Base-by-base conservation (phyloP, 78 protist genomes). In the Dictyostelium brefeldianum region DNA sequence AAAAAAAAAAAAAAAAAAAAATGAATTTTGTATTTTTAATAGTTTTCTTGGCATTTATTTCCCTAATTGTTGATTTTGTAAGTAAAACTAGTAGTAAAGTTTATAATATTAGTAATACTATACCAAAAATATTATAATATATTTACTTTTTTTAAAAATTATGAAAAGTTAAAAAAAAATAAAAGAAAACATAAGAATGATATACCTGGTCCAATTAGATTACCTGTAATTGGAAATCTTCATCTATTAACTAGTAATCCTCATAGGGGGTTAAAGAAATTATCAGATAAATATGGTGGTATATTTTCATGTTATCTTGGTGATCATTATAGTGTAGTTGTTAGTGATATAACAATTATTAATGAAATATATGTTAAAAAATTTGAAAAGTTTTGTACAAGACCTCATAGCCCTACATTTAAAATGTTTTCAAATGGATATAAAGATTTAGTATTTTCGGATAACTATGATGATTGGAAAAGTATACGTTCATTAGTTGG, bases 311-410 rank as follows among this genome's bases (percentile, higher is more conserved):
- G 54, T 74, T 50, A 74, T 50, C 11, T 84, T 5, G 81, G 82
- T n/a, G 91, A 84, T 48, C 56, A 71, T 46, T 84, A 74, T 59
- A 57, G 73, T 20, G 12, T 84, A 1, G 75, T 84, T 0, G 25
- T 84, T 6, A 57, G 43, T 56, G 73, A 74, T 57, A 1, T 48
- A 17, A 0, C 4, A 5, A 31, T 73, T 7, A 12, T 83, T 25
- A 70, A 47, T 51, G 82, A 83, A 43, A 56, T 83, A 7, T 83
- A 64, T 78, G 36, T 83, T n/a, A 83, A 83, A 31, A 51, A 83
- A 0, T 73, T 73, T 22, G 81, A 73, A 43, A 73, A 53, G 1
- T 73, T 83, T 54, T 6, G 56, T 8, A 22, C 56, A 14, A 15
- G 91, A 46, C 82, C 92, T 0, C 57, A 75, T 0, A 18, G 29